A percentile compares a stretch with the other conserved stretches of the same genome.
phyloP scores from a whole-genome alignment of 2,329 filamentous ascomycete species.

The Cladosporium sp. region DNA sequence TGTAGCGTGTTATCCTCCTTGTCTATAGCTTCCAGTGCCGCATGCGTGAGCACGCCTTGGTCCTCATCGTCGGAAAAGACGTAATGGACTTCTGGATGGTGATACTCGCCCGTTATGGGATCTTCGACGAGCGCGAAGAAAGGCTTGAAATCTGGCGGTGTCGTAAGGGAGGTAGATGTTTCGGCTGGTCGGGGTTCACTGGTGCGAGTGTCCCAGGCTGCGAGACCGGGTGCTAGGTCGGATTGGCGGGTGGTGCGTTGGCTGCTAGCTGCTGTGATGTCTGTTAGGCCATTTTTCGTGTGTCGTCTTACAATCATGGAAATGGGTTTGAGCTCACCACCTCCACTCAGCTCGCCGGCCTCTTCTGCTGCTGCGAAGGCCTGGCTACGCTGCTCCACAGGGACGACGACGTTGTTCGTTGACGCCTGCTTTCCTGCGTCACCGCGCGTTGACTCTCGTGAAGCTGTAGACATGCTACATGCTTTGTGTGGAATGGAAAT shows the following conservation, averaged over 20 bases:
- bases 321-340: slow-evolving; percentile 10
- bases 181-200: not conserved
- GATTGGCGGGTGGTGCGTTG: slow-evolving; percentile 11
- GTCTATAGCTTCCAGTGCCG: slow-evolving; percentile 54
- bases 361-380: slow-evolving; percentile 1
- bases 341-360: slow-evolving; percentile 7
- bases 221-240: slow-evolving; percentile 9
- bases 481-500: slow-evolving; percentile 4
- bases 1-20: slow-evolving; percentile 30
- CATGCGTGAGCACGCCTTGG: slow-evolving; percentile 56
- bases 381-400: not conserved
- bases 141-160: slow-evolving; percentile 58
- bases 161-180: not conserved
- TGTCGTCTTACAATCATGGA: no score
- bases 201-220: slow-evolving; percentile 12
- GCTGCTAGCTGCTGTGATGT: not conserved
- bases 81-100: slow-evolving; percentile 86
- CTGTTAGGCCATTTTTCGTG: not conserved
- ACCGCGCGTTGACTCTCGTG: slow-evolving; percentile 1
- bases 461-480: slow-evolving; percentile 12
- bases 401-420: slow-evolving; percentile 3
- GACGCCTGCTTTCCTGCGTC: not conserved
- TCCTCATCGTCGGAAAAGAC: slow-evolving; percentile 92
- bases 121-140: slow-evolving; percentile 86
- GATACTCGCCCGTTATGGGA: slow-evolving; percentile 63